Conservation (phyloP, 1,284 basidiomycete genomes). For the Marasmius oreades region DNA sequence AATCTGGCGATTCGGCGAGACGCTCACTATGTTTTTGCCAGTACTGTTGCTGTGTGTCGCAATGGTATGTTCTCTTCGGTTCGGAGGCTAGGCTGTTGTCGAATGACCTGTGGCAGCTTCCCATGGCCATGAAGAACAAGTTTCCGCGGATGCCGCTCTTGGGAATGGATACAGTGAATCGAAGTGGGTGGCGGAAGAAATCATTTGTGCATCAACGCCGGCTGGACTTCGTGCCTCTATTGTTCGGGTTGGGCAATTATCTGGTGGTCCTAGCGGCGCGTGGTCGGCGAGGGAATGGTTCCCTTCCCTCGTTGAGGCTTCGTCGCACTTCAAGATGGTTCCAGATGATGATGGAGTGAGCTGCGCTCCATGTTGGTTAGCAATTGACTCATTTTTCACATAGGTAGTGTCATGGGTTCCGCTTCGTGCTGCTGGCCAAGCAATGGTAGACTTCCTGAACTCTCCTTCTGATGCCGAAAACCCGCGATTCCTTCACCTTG, state of each 20-base stretch:
- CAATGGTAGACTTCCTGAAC: background rate
- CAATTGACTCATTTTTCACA: background rate
- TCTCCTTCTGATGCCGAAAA: too few species aligned
- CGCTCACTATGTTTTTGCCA: slow-evolving; percentile 22
- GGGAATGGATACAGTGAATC: slow-evolving; percentile 19
- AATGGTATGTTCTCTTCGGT: slow-evolving; percentile 15
- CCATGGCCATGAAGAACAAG: too few species aligned
- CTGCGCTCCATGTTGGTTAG: slow-evolving; percentile 20
- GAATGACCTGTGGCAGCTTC: slow-evolving; percentile 1
- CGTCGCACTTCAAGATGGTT: too few species aligned
- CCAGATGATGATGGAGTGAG: too few species aligned
- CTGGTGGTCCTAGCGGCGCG: slow-evolving; percentile 23
- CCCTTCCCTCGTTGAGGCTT: too few species aligned
- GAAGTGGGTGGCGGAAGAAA: slow-evolving; percentile 20
- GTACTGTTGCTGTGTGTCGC: slow-evolving; percentile 25
- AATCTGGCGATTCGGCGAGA: slow-evolving; percentile 31
- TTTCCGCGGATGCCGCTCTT: too few species aligned
- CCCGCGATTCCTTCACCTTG: background rate
- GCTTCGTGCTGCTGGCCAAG: background rate
- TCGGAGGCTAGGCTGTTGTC: slow-evolving; percentile 6
- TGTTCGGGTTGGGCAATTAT: slow-evolving; percentile 15
- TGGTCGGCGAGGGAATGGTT: slow-evolving; percentile 30
- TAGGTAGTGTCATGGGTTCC: slow-evolving; percentile 1
- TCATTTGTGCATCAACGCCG: slow-evolving; percentile 9
- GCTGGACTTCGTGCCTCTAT: background rate